phyloP scores from a whole-genome alignment of 495 filamentous ascomycete genomes.

The Sabuloglossum arenarium region DNA sequence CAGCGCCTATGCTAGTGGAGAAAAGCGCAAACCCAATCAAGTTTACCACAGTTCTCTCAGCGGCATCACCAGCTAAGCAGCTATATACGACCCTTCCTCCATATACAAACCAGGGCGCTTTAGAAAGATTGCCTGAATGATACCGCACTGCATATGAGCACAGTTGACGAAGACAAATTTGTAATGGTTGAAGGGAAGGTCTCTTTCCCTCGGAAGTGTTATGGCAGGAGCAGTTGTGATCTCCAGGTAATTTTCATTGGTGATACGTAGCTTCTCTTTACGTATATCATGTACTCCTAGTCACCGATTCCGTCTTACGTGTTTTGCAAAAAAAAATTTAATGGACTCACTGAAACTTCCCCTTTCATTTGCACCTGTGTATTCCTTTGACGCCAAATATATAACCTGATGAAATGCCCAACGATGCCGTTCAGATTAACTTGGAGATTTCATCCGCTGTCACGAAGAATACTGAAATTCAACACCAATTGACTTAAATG shows the following conservation, averaged over 20 bases:
- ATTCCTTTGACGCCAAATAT: too few relatives aligned
- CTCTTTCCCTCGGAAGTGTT: too few relatives aligned
- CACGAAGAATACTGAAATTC: slow-evolving; percentile 76
- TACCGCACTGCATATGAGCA: background rate
- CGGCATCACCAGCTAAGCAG: background rate
- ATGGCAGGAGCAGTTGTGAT: too few relatives aligned
- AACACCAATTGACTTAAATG: slow-evolving; percentile 48
- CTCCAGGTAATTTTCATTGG: too few relatives aligned
- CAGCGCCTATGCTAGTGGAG: slow-evolving; percentile 11
- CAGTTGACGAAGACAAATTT: background rate
- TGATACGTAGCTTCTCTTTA: too few relatives aligned
- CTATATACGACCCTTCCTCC: background rate
- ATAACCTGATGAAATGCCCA: too few relatives aligned
- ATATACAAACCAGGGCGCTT: background rate
- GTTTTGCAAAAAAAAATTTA: too few relatives aligned
- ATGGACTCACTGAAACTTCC: too few relatives aligned
- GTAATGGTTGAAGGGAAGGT: background rate
- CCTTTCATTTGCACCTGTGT: too few relatives aligned
- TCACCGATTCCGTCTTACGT: too few relatives aligned
- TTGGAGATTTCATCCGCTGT: slow-evolving; percentile 23
- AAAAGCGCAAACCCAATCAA: background rate
- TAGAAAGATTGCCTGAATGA: background rate
- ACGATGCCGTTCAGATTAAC: background rate
- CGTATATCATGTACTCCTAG: too few relatives aligned
- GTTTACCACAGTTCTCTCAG: background rate